phyloP scores from a whole-genome alignment of 495 filamentous ascomycete genomes.

The Pseudoneurospora amorphoporcata region DNA sequence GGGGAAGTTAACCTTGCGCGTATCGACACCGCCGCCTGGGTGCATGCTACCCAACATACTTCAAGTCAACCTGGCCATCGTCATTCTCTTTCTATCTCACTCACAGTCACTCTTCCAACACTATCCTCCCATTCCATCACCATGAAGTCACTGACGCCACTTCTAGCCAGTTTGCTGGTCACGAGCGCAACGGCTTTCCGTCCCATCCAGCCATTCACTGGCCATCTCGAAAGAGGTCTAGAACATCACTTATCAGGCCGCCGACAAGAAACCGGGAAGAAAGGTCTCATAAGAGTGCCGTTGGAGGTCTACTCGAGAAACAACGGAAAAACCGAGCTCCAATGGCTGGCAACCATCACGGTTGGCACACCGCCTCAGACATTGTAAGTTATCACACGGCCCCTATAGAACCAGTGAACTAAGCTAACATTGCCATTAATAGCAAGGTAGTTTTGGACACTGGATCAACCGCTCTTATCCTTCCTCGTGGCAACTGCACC shows the following conservation, averaged over 20 bases:
- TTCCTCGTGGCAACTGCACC: conserved; percentile 16
- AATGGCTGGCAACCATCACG: conserved; percentile 17
- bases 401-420: not conserved
- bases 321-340: conserved; percentile 1
- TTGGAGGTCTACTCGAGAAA: not conserved
- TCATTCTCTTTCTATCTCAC: not conserved
- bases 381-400: conserved; percentile 5
- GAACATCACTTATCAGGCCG: not conserved
- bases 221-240: not conserved
- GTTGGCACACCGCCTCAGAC: conserved; percentile 17
- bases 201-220: not conserved
- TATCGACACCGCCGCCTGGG: too few relatives aligned
- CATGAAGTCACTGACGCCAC: not conserved
- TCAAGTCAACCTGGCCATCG: too few relatives aligned
- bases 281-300: not conserved
- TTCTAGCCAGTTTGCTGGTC: not conserved
- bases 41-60: too few relatives aligned
- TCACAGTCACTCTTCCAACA: not conserved
- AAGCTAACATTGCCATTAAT: not conserved
- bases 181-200: not conserved
- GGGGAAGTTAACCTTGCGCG: too few relatives aligned
- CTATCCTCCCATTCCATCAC: not conserved
- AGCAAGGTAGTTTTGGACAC: conserved; percentile 23
- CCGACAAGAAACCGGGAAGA: not conserved
- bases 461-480: conserved; percentile 10